These are phyloP conservation scores for Fusarium buxicola DNA, from an alignment of 2,329 filamentous ascomycete species.

Conservation along the genomic window DNA sequence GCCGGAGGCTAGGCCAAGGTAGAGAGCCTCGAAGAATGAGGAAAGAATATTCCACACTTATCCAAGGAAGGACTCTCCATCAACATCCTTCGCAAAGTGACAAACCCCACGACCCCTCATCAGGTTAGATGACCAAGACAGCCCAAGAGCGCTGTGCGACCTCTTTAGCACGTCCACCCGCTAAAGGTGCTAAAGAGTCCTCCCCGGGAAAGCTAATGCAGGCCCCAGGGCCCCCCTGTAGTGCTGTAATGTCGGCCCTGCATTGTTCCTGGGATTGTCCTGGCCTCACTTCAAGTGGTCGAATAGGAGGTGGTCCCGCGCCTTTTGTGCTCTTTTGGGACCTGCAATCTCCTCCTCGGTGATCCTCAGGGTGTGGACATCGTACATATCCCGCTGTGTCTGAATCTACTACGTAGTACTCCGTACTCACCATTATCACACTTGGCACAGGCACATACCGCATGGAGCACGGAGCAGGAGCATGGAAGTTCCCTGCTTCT, in stretches of 20 bases:
- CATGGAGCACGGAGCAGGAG: slow-evolving; percentile 5
- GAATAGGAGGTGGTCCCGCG: slow-evolving; percentile 35
- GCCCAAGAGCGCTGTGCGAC: slow-evolving; percentile 1
- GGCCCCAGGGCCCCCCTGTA: slow-evolving; percentile 23
- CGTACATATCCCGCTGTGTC: slow-evolving; percentile 19
- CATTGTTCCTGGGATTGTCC: slow-evolving; percentile 29
- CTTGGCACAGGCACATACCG: slow-evolving; percentile 5
- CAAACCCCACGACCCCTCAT: background rate
- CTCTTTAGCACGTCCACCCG: slow-evolving; percentile 10
- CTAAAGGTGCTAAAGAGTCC: slow-evolving; percentile 27
- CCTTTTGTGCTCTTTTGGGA: slow-evolving; percentile 20
- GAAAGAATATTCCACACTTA: slow-evolving; percentile 13
- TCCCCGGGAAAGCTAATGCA: slow-evolving; percentile 43
- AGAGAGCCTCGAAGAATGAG: background rate
- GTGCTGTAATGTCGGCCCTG: slow-evolving; percentile 36
- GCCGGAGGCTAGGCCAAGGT: background rate
- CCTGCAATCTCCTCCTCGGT: slow-evolving; percentile 43
- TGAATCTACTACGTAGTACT: too few species aligned
- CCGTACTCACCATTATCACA: slow-evolving; percentile 15
- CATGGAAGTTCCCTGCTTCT: slow-evolving; percentile 19
- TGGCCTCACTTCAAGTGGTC: slow-evolving; percentile 17
- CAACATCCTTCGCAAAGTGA: slow-evolving; percentile 15
- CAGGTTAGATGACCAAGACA: background rate
- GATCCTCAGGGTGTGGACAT: slow-evolving; percentile 31
- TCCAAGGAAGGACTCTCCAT: slow-evolving; percentile 20